Evolutionary conservation across 78 protist genomes (phyloP), one percentile per base, ranked within the genome.

Genomic region (Polysphondylium violaceum): DNA sequence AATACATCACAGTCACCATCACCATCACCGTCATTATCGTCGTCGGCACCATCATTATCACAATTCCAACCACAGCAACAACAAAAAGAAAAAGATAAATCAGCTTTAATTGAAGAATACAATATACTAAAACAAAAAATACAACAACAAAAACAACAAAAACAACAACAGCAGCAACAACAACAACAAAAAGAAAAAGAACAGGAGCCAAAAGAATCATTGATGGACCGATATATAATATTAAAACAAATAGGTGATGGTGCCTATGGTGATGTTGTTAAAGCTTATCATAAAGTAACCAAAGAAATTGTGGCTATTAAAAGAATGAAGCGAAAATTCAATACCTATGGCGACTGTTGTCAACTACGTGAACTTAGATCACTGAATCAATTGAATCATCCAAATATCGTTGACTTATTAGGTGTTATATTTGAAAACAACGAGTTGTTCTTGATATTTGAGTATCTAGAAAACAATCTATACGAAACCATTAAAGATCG

Each of bases 391-490:
- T 69, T 99, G 64, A 78, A 91, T 63, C 99, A 97, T 68, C 98
- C 98, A 3, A 97, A 98, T 88, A 95, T 99, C n/a, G 98, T 99
- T 55, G 83, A 94, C 81, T 94, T 99, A 25, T 63, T 79, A n/a
- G 99, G 97, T 75, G 98, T 99, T 8, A 95, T 99, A 21, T 95
- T 98, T 5, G 98, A 98, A 73, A 65, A 93, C 31, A 95, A 99
- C 74, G 95, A 86, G 27, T 93, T 99, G 19, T 96, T 68, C 79
- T 95, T 99, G 27, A 98, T 99, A 2, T 98, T 99, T 55, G 99
- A 98, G 73, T 97, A 72, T 59, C 92, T 98, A 87, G 99, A 96
- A 50, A 55, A 74, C 27, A 95, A 98, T 69, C 75, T 98, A n/a
- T 88, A 94, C 17, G 95, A 97, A 63, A 23, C 93, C 29, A 95